Base-by-base conservation (phyloP, 768 basidiomycete genomes). In the Mycena galopus region DNA sequence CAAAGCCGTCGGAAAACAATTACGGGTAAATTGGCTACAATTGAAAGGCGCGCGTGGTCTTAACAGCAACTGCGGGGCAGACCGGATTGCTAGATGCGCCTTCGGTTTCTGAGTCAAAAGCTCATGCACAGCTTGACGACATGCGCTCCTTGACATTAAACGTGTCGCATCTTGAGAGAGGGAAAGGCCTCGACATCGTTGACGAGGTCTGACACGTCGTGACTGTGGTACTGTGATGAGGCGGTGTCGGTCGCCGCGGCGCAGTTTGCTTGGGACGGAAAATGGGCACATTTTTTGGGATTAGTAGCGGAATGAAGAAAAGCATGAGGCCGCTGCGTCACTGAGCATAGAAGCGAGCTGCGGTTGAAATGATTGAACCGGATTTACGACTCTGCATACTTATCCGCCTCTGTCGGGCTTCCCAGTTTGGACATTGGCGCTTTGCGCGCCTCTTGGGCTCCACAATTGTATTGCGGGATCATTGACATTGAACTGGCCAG, bases 161-260 rank as follows among this genome's bases (percentile, higher is more conserved):
- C 53, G 71, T 67, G 66, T 67, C 58, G 39, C 44, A 37, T 16
- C 21, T 32, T 50, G 19, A 44, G 33, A n/a, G 33, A 61, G 30
- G 0, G 42, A 44, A 42, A 27, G 30, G 3, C 64, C 32, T 27
- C 27, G 33, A 35, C 50, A 30, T 60, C 32, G 9, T 63, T 67
- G 71, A 72, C 71, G 56, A 42, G 27, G 27, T 10, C 39, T 72
- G 71, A 72, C 71, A 63, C 33, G 35, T 23, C 30, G 55, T 72
- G 71, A 72, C 59, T 72, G 37, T 27, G 23, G 32, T 57, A 64
- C 39, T 51, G 39, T 72, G 61, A 67, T 63, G 60, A 72, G 59
- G 71, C 71, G n/a, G 65, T 68, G 60, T 37, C 60, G 37, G 29
- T 14, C 32, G 32, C 56, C 9, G 32, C 33, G 21, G n/a, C 30